Evolutionary conservation across 352 stramenopile species (phyloP).

Genomic region (Phytopythium ostracodes): DNA sequence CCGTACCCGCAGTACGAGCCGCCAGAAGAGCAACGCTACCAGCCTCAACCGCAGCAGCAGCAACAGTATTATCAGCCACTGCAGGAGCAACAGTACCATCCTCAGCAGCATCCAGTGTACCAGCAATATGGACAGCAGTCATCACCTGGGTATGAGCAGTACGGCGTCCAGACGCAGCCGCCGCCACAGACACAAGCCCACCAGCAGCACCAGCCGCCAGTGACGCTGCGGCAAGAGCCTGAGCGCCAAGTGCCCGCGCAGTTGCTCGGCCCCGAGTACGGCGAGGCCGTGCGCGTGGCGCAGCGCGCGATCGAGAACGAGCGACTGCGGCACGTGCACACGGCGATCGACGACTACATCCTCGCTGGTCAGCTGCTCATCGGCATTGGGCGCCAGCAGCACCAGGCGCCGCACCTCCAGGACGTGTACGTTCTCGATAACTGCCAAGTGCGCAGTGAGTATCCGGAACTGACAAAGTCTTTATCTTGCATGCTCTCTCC

Average conservation of each 20-base stretch:
- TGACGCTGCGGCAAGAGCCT: constrained; percentile 10
- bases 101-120: background rate
- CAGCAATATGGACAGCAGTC: background rate
- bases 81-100: background rate
- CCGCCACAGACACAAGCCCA: constrained; percentile 6
- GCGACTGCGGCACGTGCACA: constrained; percentile 50
- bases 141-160: background rate
- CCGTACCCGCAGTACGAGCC: background rate
- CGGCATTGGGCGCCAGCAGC: constrained; percentile 55
- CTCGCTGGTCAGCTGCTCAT: constrained; percentile 62
- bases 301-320: constrained; percentile 73
- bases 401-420: constrained; percentile 50
- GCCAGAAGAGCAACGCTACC: background rate
- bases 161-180: background rate
- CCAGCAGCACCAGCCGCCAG: background rate
- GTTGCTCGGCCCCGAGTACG: constrained; percentile 55
- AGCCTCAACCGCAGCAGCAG: background rate
- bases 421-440: constrained; percentile 36
- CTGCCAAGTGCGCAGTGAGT: background rate
- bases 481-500: background rate
- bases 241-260: constrained; percentile 21
- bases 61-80: background rate
- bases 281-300: constrained; percentile 51
- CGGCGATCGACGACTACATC: constrained; percentile 74
- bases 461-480: background rate